A percentile compares a stretch with the other conserved stretches of the same genome.
Conservation (phyloP, 148 eudicot species). For the Linanthus parryae region DNA sequence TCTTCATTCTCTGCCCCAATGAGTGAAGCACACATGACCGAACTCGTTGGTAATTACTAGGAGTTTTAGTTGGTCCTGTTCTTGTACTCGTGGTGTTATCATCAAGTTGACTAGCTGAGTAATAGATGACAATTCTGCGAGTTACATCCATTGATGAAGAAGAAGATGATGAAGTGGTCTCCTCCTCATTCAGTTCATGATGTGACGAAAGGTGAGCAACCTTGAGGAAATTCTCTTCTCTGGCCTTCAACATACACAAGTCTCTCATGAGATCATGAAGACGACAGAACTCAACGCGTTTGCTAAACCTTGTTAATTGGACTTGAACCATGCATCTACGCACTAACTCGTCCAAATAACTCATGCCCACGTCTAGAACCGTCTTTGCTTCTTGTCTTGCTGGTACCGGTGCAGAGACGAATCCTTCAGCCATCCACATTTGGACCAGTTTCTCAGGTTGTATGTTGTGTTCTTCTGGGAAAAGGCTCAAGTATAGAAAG, state of each 20-base stretch:
- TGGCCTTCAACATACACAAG: constrained; percentile 10
- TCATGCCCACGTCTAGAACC: constrained; percentile 16
- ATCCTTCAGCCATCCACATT: constrained; percentile 29
- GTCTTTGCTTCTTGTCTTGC: constrained; percentile 9
- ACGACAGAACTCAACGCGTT: constrained; percentile 12
- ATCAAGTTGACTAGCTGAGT: no score
- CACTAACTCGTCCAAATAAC: constrained; percentile 15
- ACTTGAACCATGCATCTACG: constrained; percentile 9
- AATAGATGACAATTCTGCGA: no score
- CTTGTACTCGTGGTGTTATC: no score
- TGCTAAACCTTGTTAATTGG: constrained; percentile 3
- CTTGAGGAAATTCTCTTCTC: constrained; percentile 1
- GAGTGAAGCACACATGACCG: background rate
- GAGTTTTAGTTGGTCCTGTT: no score
- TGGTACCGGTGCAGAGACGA: background rate
- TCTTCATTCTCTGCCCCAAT: background rate
- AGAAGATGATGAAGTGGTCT: background rate
- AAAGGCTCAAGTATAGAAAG: constrained; percentile 20
- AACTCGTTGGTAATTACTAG: background rate
- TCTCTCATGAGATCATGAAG: constrained; percentile 18
- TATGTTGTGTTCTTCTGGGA: constrained; percentile 21
- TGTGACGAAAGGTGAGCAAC: background rate
- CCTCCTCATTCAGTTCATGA: background rate
- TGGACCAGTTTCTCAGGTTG: constrained; percentile 7
- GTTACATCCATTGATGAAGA: background rate